Percentiles rank a stretch among this genome's conserved stretches.
Evolutionary conservation across 2,329 filamentous ascomycete species (phyloP).

Genomic region (Apiospora malaysiana): DNA sequence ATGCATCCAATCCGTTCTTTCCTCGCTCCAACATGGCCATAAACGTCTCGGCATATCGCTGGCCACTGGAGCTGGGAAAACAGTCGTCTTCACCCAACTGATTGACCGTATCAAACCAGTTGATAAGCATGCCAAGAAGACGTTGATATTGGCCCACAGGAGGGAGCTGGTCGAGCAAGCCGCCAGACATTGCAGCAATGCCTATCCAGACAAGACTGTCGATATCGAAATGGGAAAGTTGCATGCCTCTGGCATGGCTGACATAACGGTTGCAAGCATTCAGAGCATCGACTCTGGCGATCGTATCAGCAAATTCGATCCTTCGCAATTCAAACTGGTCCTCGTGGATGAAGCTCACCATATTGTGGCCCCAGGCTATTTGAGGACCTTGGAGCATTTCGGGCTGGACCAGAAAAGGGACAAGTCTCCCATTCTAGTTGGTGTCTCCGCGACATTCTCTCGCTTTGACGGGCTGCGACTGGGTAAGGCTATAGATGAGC

Average conservation of each 20-base stretch:
- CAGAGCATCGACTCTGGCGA: slow-evolving; percentile 80
- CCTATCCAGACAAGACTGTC: slow-evolving; percentile 81
- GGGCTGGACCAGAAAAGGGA: slow-evolving; percentile 60
- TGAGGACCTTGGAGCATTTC: slow-evolving; percentile 79
- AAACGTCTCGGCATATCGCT: slow-evolving; percentile 84
- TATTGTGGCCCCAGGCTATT: slow-evolving; percentile 84
- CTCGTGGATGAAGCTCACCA: slow-evolving; percentile 97
- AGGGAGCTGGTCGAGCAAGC: slow-evolving; percentile 95
- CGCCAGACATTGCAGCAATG: slow-evolving; percentile 77
- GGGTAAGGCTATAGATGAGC: slow-evolving; percentile 87
- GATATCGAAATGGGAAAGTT: slow-evolving; percentile 90
- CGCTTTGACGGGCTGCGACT: slow-evolving; percentile 84
- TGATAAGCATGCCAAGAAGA: slow-evolving; percentile 68
- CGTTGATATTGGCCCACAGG: slow-evolving; percentile 89
- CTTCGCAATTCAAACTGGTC: slow-evolving; percentile 81
- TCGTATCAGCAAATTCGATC: slow-evolving; percentile 83
- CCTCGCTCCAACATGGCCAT: slow-evolving; percentile 71
- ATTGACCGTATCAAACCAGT: slow-evolving; percentile 75
- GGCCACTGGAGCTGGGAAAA: slow-evolving; percentile 89
- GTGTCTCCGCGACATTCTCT: slow-evolving; percentile 83
- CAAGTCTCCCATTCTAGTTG: slow-evolving; percentile 73
- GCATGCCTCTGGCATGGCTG: slow-evolving; percentile 78
- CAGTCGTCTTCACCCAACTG: slow-evolving; percentile 95
- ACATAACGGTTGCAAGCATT: slow-evolving; percentile 93
- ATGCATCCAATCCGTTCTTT: slow-evolving; percentile 82